Conservation (phyloP, 306 rosid genomes). For the Cucurbita ficifolia region DNA sequence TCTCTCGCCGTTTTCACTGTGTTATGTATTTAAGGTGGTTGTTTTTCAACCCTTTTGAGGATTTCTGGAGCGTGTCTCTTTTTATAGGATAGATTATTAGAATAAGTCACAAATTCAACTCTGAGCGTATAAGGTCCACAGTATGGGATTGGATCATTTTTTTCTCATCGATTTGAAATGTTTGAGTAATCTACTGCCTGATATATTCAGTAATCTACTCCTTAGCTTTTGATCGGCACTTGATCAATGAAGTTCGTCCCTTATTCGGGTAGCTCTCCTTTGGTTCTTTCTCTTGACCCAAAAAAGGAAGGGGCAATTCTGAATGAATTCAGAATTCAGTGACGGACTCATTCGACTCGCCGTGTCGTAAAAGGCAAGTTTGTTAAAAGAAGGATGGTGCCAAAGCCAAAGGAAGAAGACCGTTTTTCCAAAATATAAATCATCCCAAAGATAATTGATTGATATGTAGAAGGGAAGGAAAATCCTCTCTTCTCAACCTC, state of each 20-base stretch:
- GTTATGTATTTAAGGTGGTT: background rate
- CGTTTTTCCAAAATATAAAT: too few relatives aligned
- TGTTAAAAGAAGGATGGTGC: too few relatives aligned
- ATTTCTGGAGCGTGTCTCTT: background rate
- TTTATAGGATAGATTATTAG: background rate
- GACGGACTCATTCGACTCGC: too few relatives aligned
- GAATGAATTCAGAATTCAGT: too few relatives aligned
- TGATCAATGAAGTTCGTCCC: too few relatives aligned
- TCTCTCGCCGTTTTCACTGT: background rate
- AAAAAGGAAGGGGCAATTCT: too few relatives aligned
- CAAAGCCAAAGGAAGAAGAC: too few relatives aligned
- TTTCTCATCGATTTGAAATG: background rate
- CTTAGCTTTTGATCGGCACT: background rate
- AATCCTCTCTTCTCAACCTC: background rate
- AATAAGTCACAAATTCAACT: background rate
- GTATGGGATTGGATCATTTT: background rate
- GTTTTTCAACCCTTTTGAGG: background rate
- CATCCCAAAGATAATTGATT: background rate
- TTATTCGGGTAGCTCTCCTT: background rate
- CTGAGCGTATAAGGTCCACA: background rate
- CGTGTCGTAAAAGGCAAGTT: too few relatives aligned
- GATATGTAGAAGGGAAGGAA: background rate
- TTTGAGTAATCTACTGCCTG: background rate
- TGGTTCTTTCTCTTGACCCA: background rate
- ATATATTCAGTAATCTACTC: background rate